These are phyloP conservation scores for Pseudisothecium myosuroides DNA, from an alignment of 225 moss, liverwort and hornwort species.

Conservation along the genomic window DNA sequence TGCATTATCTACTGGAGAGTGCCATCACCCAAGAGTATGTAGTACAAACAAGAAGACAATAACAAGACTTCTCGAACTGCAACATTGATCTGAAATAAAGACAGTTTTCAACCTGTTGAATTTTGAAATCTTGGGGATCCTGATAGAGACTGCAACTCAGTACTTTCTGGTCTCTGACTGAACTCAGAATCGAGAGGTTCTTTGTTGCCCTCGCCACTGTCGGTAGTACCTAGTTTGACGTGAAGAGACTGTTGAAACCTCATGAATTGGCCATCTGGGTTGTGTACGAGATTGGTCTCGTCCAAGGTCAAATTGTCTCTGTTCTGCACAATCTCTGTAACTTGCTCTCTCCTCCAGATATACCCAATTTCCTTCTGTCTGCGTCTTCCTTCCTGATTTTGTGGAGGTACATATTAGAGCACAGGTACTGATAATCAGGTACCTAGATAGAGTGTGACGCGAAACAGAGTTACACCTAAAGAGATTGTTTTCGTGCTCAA, in stretches of 20 bases:
- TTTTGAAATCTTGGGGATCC: not conserved
- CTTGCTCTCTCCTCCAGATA: constrained; percentile 42
- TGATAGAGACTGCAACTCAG: constrained; percentile 24
- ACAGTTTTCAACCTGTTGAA: constrained; percentile 19
- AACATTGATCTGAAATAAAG: constrained; percentile 5
- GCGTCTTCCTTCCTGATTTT: constrained; percentile 34
- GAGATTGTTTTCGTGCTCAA: not conserved
- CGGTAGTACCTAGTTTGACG: constrained; percentile 1
- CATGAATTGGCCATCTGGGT: constrained; percentile 24
- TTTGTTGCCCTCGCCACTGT: constrained; percentile 1
- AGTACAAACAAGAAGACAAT: not conserved
- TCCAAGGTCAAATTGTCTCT: not conserved
- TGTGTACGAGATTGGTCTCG: constrained; percentile 11
- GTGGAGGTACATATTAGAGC: not conserved
- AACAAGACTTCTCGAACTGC: not conserved
- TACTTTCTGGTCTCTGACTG: constrained; percentile 9
- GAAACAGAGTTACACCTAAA: not conserved
- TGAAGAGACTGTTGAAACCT: constrained; percentile 16
- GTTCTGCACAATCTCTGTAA: constrained; percentile 13
- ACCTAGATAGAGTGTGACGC: not conserved
- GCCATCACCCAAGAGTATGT: not conserved
- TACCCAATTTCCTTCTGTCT: constrained; percentile 35
- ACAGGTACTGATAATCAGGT: not conserved
- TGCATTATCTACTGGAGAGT: not conserved
- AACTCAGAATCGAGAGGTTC: not conserved